Base-by-base conservation (phyloP, 106 monocot genomes). In the Platanthera guangdongensis region DNA sequence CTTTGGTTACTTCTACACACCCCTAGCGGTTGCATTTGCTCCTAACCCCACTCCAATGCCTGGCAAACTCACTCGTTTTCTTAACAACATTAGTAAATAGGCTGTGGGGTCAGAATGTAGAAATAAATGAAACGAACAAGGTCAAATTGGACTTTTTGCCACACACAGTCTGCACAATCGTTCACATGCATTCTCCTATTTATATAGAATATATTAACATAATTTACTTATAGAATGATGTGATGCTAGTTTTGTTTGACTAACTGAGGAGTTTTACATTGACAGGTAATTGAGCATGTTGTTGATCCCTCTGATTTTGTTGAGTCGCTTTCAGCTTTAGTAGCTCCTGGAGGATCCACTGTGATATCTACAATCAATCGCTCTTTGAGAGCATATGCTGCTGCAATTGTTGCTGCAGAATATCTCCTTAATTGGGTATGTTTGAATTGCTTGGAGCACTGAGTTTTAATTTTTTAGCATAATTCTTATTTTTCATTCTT, bases 281-380 rank as follows among this genome's bases (percentile, higher is more conserved):
- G 80, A 45, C 84, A 99, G 99, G 99, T 99, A 46, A 99, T 99
- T 74, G 99, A 99, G 79, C 99, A 99, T 88, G 99, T 99, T 72
- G 87, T 88, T 72, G 85, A 94, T 80, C 94, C 99, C 21, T 85
- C 76, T 39, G 92, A 84, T 14, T 99, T 99, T 64, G 92, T 91
- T 79, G 84, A 88, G 79, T 94, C 94, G 9, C 79, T 99, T 64
- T 71, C 88, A 77, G 86, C 82, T 32, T 75, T 99, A 67, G 76
- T 88, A 76, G 83, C 60, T 83, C 85, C 86, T 51, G 78, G 51
- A 84, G 99, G 99, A 63, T 92, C 89, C 64, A 83, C 83, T 77
- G 79, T 92, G 13, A 80, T 99, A 72, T 99, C 99, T 52, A 99
- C 99, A 9, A 81, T 94, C 62, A 94, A 94, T 70, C 91, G 99